Conservation (phyloP, 2,329 filamentous ascomycete genomes). For the Myriosclerotinia duriaeana region DNA sequence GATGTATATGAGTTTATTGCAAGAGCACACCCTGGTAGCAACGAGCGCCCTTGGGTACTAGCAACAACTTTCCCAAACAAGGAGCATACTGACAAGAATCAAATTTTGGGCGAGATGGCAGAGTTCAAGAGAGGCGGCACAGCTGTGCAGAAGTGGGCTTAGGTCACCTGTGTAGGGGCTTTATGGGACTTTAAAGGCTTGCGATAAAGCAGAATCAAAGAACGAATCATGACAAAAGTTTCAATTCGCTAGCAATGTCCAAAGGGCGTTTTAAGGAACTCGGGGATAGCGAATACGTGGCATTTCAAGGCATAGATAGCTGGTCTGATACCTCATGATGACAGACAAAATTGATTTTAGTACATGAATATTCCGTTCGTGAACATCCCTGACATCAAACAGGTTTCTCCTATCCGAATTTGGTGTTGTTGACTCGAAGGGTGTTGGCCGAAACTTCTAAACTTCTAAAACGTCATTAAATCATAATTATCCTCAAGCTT, state of each 20-base stretch:
- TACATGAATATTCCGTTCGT: neutral
- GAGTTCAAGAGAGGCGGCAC: constrained; percentile 67
- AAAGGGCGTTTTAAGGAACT: constrained; percentile 17
- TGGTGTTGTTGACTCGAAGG: neutral
- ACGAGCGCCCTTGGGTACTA: constrained; percentile 65
- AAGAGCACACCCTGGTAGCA: constrained; percentile 58
- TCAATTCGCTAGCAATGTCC: neutral
- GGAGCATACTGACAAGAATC: constrained; percentile 67
- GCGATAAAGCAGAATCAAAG: neutral
- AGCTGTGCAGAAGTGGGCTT: constrained; percentile 57
- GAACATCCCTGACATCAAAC: neutral
- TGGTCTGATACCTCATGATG: neutral
- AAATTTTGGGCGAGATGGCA: constrained; percentile 58
- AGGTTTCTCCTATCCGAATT: neutral
- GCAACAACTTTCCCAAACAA: constrained; percentile 83
- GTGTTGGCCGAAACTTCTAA: neutral
- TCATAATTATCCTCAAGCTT: neutral
- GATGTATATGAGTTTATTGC: constrained; percentile 76
- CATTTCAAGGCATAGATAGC: constrained; percentile 12
- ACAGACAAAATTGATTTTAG: neutral
- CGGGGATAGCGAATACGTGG: constrained; percentile 1
- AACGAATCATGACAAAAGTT: neutral
- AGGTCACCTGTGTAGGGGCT: neutral
- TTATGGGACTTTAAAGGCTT: neutral
- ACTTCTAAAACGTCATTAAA: neutral